Conservation (phyloP, 2,329 filamentous ascomycete species). For the Calonectria pauciramosa region DNA sequence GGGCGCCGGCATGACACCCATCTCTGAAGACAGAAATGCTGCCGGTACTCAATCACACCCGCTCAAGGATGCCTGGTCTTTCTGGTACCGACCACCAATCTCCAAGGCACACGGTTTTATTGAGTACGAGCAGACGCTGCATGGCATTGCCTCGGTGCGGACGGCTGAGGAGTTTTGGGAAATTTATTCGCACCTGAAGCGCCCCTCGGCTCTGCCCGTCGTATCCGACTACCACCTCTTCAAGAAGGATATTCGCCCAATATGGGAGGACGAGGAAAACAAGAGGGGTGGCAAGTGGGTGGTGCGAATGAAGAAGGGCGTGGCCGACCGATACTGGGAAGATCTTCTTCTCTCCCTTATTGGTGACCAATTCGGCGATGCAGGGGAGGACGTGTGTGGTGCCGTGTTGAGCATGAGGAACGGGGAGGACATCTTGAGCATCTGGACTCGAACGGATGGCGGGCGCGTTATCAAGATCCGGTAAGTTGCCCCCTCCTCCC, state of each 20-base stretch:
- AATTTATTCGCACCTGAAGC: conserved; percentile 90
- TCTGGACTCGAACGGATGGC: conserved; percentile 96
- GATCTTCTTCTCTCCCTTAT: conserved; percentile 91
- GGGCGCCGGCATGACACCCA: conserved; percentile 58
- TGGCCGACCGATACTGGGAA: conserved; percentile 97
- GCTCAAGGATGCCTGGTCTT: conserved; percentile 91
- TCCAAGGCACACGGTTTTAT: conserved; percentile 89
- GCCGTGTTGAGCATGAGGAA: conserved; percentile 94
- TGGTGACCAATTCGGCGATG: conserved; percentile 94
- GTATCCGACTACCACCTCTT: conserved; percentile 99
- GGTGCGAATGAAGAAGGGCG: conserved; percentile 95
- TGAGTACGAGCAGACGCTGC: conserved; percentile 97
- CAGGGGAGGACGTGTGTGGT: conserved; percentile 93
- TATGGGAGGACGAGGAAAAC: conserved; percentile 99
- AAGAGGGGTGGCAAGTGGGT: conserved; percentile 98
- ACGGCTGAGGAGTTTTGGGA: conserved; percentile 93
- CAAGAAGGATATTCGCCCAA: conserved; percentile 94
- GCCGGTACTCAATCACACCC: conserved; percentile 61
- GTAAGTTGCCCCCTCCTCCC: conserved; percentile 64
- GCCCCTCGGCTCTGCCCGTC: conserved; percentile 87
- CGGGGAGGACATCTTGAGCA: conserved; percentile 96
- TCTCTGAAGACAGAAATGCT: conserved; percentile 56
- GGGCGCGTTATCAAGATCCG: conserved; percentile 96
- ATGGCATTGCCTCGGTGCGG: conserved; percentile 84
- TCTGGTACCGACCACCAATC: conserved; percentile 97